phyloP scores from a whole-genome alignment of 257 asterid genomes.

The Misopates orontium region DNA sequence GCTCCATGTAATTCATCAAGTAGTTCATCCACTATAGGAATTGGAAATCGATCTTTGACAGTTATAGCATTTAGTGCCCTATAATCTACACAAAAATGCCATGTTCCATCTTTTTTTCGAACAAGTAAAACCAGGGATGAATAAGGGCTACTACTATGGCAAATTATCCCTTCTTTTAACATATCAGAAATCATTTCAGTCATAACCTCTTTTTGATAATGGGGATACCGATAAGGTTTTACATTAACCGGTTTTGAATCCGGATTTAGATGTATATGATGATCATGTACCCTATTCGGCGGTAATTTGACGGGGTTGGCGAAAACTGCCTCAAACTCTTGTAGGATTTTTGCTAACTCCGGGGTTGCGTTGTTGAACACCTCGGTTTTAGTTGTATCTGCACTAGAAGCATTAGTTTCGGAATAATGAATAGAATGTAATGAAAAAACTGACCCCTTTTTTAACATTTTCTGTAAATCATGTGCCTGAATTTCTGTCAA shows the following conservation, averaged over 20 bases:
- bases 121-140: too few relatives aligned
- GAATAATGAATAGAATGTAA: too few relatives aligned
- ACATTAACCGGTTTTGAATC: background rate
- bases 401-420: too few relatives aligned
- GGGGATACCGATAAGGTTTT: background rate
- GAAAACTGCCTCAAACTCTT: background rate
- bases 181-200: background rate
- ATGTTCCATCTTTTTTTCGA: slow-evolving; percentile 7
- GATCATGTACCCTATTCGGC: background rate
- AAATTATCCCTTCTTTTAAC: background rate
- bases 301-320: background rate
- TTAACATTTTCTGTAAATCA: too few relatives aligned
- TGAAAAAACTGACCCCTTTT: too few relatives aligned
- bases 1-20: background rate
- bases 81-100: background rate
- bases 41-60: background rate
- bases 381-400: too few relatives aligned
- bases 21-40: background rate
- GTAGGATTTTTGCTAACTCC: background rate
- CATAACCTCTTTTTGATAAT: background rate
- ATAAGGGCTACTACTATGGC: background rate
- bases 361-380: too few relatives aligned
- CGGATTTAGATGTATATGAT: background rate
- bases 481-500: too few relatives aligned
- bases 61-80: background rate